Evolutionary conservation across 331 rosid species (phyloP), one percentile per base, ranked within the genome.

Genomic region (Spiraea crenata): DNA sequence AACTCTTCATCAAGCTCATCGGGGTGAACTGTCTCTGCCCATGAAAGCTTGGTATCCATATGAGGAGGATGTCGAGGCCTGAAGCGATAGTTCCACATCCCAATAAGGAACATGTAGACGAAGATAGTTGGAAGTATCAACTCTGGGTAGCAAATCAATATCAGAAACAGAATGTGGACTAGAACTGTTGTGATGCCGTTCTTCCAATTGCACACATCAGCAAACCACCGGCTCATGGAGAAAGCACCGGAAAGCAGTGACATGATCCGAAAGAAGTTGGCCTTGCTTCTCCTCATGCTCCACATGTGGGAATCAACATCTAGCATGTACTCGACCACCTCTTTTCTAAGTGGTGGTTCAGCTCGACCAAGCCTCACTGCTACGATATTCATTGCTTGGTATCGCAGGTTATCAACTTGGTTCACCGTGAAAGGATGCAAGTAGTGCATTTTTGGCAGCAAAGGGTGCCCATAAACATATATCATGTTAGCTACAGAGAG

Each of bases 251-350:
- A 87, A 59, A 90, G 76, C 60, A 93, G 82, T 0, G 98, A 85
- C 95, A 90, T 89, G 51, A 90, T 75, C 4, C 97, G 90, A 13
- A 87, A 90, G 83, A 93, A 93, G 82, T 93, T 93, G 10, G 91
- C 97, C 74, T 93, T 93, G 89, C 98, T 93, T 81, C 93, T 87
- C 74, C 98, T 87, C 92, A 93, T 93, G 77, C 98, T 93, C 98
- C 98, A 90, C 78, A 90, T 71, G 57, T 88, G 93, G 9, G 98
- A 93, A 76, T 93, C 98, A 17, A 87, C 90, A 69, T 93, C 97
- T 20, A 93, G 47, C 97, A 93, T 93, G 89, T 84, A 90, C 76
- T 93, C 98, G 45, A 93, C 89, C 56, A 87, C 92, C 51, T 93
- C 98, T 72, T 89, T 93, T 56, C 98, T 83, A 6, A 90, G 83